Base-by-base conservation (phyloP, 495 filamentous ascomycete species). In the Penicillium soppii region DNA sequence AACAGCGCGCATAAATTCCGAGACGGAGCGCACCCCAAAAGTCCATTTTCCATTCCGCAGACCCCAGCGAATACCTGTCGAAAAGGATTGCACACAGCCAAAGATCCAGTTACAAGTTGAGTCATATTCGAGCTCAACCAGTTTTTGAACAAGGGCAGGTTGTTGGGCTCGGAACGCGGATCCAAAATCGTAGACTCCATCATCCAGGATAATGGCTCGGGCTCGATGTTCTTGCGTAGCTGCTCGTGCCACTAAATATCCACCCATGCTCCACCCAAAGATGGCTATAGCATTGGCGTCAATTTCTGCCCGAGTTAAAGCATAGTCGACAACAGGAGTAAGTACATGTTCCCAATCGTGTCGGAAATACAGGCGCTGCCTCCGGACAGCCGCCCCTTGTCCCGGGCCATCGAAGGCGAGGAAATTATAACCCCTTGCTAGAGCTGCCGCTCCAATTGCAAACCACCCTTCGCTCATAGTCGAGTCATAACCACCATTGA, bases 251-350 rank as follows among this genome's bases (percentile, higher is more conserved):
- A 55, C 57, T 8, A 84, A 61, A 58, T 82, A 86, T 1, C 82
- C 82, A 4, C 82, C 82, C 45, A 73, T 84, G 10, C 69, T 76
- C 81, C 78, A 83, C 0, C 82, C 82, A 69, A 76, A 82, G 39
- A 85, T 79, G 1, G 68, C 77, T 21, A 86, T 79, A 27, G 76
- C 65, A 35, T 65, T 57, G 13, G 56, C 52, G 50, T 85, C 78
- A 38, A 85, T 70, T 47, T 72, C 62, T 6, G 43, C 21, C 7
- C 52, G 58, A 20, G 57, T 40, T 2, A 61, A 21, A 10, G 59
- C 50, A 47, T 70, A 72, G 62, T 75, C 72, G 1, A 77, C 52
- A 3, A 74, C 45, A 10, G 71, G 70, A 10, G 67, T 58, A 2
- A 77, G 60, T 5, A 70, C 72, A 27, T 66, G 54, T 58, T 75